phyloP scores from a whole-genome alignment of 345 rosid species.

The Pistacia integerrima region DNA sequence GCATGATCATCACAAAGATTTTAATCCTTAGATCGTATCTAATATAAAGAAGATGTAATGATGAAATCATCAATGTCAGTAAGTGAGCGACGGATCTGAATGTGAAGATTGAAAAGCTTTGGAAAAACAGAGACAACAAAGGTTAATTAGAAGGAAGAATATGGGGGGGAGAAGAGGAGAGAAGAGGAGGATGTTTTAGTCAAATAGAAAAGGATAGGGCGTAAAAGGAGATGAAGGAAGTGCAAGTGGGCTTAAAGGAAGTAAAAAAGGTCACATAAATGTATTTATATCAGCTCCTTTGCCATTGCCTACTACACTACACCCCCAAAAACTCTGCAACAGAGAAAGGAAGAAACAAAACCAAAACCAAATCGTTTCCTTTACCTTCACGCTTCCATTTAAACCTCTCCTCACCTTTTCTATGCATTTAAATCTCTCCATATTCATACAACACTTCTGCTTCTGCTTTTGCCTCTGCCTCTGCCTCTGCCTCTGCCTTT shows the following conservation, averaged over 20 bases:
- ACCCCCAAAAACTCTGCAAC: not conserved
- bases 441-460: not conserved
- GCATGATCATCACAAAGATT: too few species aligned
- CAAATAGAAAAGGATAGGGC: not conserved
- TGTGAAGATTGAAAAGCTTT: too few species aligned
- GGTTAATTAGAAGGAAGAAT: too few species aligned
- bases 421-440: slow-evolving; percentile 21
- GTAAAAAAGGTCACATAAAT: not conserved
- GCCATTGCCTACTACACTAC: not conserved
- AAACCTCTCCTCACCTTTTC: not conserved
- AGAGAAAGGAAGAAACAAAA: slow-evolving; percentile 1
- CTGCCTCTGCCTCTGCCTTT: too few species aligned
- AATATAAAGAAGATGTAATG: too few species aligned
- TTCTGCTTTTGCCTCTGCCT: not conserved
- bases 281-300: slow-evolving; percentile 19
- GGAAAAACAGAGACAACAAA: too few species aligned
- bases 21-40: too few species aligned
- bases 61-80: too few species aligned
- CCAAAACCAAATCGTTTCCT: slow-evolving; percentile 32
- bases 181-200: not conserved
- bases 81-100: too few species aligned
- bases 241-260: slow-evolving; percentile 7
- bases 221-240: not conserved
- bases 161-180: not conserved
- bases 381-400: slow-evolving; percentile 40